phyloP scores from a whole-genome alignment of 306 rosid species.

The Alnus rubra region DNA sequence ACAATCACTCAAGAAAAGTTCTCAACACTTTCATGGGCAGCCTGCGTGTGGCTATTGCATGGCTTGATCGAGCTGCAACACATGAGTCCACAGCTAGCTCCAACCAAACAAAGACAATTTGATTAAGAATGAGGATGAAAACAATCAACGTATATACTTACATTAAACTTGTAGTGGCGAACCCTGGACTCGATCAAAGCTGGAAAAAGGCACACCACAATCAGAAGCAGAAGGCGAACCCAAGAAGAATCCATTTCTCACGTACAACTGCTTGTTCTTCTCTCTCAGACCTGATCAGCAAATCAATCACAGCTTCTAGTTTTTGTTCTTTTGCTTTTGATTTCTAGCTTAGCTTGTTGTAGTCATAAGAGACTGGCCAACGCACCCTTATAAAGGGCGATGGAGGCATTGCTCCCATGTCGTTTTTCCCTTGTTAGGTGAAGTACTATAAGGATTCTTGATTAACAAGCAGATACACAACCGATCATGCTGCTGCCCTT shows the following conservation, averaged over 20 bases:
- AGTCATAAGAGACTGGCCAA: constrained; percentile 46
- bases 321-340: neutral
- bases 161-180: constrained; percentile 75
- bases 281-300: no score
- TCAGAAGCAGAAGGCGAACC: constrained; percentile 47
- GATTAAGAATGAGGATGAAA: neutral
- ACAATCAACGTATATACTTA: constrained; percentile 36
- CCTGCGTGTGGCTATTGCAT: no score
- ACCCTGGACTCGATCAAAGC: constrained; percentile 70
- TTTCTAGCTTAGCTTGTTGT: constrained; percentile 32
- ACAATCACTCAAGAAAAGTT: neutral
- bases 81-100: no score
- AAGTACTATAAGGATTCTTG: constrained; percentile 39
- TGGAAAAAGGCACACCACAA: constrained; percentile 51
- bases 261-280: neutral
- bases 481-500: neutral
- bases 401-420: constrained; percentile 57
- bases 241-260: constrained; percentile 47
- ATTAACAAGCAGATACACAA: constrained; percentile 37
- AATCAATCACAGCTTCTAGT: neutral
- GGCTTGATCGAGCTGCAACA: no score
- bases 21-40: neutral
- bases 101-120: neutral
- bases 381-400: constrained; percentile 54
- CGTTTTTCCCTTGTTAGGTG: constrained; percentile 85